Evolutionary conservation across 768 basidiomycete genomes (phyloP).

Genomic region (Strobilomyces confusus): DNA sequence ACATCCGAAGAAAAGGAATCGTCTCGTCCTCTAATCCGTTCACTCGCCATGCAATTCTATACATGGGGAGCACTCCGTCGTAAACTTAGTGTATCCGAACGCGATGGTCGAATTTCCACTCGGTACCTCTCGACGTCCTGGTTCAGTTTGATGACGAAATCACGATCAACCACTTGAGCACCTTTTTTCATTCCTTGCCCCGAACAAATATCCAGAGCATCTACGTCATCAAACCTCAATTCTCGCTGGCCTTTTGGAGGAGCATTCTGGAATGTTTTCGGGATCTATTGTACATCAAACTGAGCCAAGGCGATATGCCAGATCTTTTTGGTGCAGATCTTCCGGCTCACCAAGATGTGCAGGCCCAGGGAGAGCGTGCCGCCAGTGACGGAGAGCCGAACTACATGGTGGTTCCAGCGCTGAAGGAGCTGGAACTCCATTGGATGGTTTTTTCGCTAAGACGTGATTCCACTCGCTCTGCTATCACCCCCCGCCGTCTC

Average conservation of each 20-base stretch:
- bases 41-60: not conserved
- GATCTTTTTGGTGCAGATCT: not conserved
- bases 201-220: not conserved
- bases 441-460: too few relatives aligned
- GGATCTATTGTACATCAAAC: not conserved
- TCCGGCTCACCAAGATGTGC: too few relatives aligned
- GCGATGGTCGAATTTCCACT: not conserved
- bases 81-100: not conserved
- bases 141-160: too few relatives aligned
- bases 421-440: too few relatives aligned
- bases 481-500: too few relatives aligned
- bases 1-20: not conserved
- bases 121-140: not conserved
- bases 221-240: not conserved
- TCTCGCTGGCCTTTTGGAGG: not conserved
- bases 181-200: not conserved
- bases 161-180: not conserved
- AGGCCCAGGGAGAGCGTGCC: too few relatives aligned
- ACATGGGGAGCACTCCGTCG: too few relatives aligned
- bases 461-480: too few relatives aligned
- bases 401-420: too few relatives aligned
- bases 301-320: not conserved
- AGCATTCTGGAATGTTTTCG: not conserved
- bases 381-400: too few relatives aligned
- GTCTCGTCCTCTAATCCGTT: not conserved